Conservation (phyloP, 805 yeast species). For the Cyberlindnera maclurae region DNA sequence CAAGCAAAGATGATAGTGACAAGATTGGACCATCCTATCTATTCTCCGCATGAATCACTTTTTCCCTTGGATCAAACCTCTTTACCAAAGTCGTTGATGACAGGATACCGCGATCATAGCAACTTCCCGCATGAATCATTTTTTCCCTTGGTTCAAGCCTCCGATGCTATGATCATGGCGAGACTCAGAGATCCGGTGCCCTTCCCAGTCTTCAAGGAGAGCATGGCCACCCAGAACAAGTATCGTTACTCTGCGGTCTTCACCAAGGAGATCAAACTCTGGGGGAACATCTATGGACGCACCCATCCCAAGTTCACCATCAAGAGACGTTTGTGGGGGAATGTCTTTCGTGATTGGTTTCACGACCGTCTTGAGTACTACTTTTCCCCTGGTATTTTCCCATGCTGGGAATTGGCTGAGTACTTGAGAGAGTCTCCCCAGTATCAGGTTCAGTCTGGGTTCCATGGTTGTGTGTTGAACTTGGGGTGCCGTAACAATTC, state of each 20-base stretch:
- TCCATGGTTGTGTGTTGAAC: not conserved
- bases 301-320: conserved; percentile 1
- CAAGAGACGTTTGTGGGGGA: conserved; percentile 1
- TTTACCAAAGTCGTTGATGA: too few relatives aligned
- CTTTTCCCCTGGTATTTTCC: conserved; percentile 1
- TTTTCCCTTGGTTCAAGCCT: too few relatives aligned
- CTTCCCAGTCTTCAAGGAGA: too few relatives aligned
- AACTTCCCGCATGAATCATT: too few relatives aligned
- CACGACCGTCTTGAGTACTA: not conserved
- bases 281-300: not conserved
- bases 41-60: too few relatives aligned
- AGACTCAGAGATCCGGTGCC: too few relatives aligned
- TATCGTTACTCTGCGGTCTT: not conserved
- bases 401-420: not conserved
- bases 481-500: not conserved
- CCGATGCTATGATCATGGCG: too few relatives aligned
- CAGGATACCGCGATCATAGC: too few relatives aligned
- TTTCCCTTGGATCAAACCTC: too few relatives aligned
- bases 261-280: not conserved
- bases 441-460: not conserved
- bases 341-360: not conserved
- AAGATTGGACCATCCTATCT: too few relatives aligned
- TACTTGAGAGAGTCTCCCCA: not conserved
- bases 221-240: not conserved
- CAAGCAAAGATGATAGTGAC: too few relatives aligned